Evolutionary conservation across 2,329 filamentous ascomycete species (phyloP).

Genomic region (Leptographium procerum): DNA sequence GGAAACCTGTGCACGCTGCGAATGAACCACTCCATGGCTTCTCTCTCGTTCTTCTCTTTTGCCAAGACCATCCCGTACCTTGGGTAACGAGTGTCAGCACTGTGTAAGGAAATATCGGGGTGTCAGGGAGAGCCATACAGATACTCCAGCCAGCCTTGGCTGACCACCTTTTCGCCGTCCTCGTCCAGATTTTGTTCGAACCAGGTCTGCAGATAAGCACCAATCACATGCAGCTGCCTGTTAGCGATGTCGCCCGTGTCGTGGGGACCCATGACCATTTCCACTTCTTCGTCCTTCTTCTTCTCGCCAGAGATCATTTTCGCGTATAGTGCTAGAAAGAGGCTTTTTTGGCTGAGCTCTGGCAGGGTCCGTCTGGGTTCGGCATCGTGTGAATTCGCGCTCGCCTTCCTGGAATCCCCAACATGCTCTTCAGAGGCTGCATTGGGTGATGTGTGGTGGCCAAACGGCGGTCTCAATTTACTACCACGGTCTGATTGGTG

Average conservation of each 20-base stretch:
- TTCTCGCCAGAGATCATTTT: constrained; percentile 92
- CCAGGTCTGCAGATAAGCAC: constrained; percentile 68
- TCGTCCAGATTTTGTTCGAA: constrained; percentile 55
- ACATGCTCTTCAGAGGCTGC: neutral
- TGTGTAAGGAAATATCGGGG: neutral
- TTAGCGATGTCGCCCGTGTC: constrained; percentile 79
- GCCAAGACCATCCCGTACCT: constrained; percentile 81
- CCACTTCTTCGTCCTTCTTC: constrained; percentile 87
- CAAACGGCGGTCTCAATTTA: neutral
- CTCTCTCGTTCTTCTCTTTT: constrained; percentile 79
- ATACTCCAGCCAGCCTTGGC: constrained; percentile 91
- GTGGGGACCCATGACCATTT: constrained; percentile 91
- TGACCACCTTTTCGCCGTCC: constrained; percentile 46
- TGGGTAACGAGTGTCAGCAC: neutral
- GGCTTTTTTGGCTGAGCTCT: constrained; percentile 71
- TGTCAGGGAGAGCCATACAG: constrained; percentile 32
- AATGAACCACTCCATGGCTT: constrained; percentile 78
- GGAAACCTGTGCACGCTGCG: constrained; percentile 79
- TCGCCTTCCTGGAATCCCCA: neutral
- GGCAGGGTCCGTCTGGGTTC: constrained; percentile 27
- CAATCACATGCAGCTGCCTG: constrained; percentile 68
- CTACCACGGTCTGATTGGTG: neutral
- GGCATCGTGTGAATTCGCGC: constrained; percentile 3
- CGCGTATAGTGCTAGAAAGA: constrained; percentile 87
- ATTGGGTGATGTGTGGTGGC: too few species aligned